Evolutionary conservation across 306 rosid genomes (phyloP), one percentile per base, ranked within the genome.

Genomic region (Cicer cuneatum): DNA sequence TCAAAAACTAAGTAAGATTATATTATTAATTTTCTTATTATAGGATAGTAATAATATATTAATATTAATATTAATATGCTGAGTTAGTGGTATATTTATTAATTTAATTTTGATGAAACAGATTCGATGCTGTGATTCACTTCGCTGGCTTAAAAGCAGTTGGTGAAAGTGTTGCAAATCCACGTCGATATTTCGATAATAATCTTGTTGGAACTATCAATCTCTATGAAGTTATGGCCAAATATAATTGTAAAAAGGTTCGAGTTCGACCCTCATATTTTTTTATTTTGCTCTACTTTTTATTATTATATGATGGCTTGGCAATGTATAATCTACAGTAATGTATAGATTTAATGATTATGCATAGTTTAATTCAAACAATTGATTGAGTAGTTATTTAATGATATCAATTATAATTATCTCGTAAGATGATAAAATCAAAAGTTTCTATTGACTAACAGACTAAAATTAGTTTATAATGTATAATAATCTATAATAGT

Each of bases 91-190:
- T 5, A 57, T 15, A n/a, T 4, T 8, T 13, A 51, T 12, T 11
- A 12, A 14, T 7, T 13, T 19, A 2, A 0, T 8, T 3, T 2
- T 10, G 2, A 19, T 79, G 80, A 10, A 73, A 70, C 77, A 91
- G 98, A 66, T 91, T 91, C 64, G 97, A 94, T 71, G 98, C 95
- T 13, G 98, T 94, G 46, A 85, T 94, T 46, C 98, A 94, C 74
- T 94, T 94, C 72, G 97, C 97, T 66, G 97, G 93, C 7, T 82
- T 94, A 0, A 91, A 94, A 80, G 97, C 97, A 6, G 97, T 94
- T 35, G 96, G 88, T 3, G 98, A 94, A 79, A 94, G 97, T 75
- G 95, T 90, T 43, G 90, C 80, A 0, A 67, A 90, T 15, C 97
- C 97, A 0, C 91, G 69, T 5, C 91, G 92, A 6, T 94, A 91